Evolutionary conservation across 2,329 filamentous ascomycete genomes (phyloP), one percentile per base, ranked within the genome.

Genomic region (Trichoderma harzianum): DNA sequence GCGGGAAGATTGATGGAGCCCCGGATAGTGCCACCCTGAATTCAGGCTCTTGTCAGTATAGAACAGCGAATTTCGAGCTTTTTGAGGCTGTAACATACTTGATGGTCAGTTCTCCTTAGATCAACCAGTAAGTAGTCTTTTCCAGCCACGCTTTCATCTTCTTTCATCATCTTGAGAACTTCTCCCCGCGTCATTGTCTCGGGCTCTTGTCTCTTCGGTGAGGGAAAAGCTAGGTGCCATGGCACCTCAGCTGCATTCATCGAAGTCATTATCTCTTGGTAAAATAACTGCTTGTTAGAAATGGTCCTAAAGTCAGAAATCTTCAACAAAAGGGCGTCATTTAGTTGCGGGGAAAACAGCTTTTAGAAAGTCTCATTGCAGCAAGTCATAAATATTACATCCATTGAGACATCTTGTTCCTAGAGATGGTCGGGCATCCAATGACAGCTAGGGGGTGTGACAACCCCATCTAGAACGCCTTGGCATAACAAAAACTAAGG

Each of bases 11-110:
- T 86, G 75, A 90, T 79, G 2, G 87, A 88, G 1, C 83, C 83
- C 12, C 80, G 81, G 74, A 90, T 88, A 0, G 86, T 87, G 58
- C 88, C 88, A 55, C 88, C 88, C 87, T 88, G 6, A 3, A 28
- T 21, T 12, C n/a, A 21, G 72, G 72, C 7, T 11, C 14, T n/a
- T 4, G 34, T 63, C 24, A 63, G 61, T 28, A 5, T 5, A 63
- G 11, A 16, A 11, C 16, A 3, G 21, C 21, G 7, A 3, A n/a
- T n/a, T 63, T 14, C 3, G 4, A 36, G 34, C 6, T 43, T n/a
- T 14, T 14, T 5, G 3, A 26, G 12, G 21, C 43, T 28, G 4
- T 8, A 12, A 26, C 34, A 16, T 63, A 64, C 61, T 28, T 64
- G 24, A 32, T 64, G 39, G 12, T 64, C 61, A 1, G 11, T 16